These are phyloP conservation scores for Cryptosporidium sp. DNA, from an alignment of 169 alveolate species.

Conservation along the genomic window DNA sequence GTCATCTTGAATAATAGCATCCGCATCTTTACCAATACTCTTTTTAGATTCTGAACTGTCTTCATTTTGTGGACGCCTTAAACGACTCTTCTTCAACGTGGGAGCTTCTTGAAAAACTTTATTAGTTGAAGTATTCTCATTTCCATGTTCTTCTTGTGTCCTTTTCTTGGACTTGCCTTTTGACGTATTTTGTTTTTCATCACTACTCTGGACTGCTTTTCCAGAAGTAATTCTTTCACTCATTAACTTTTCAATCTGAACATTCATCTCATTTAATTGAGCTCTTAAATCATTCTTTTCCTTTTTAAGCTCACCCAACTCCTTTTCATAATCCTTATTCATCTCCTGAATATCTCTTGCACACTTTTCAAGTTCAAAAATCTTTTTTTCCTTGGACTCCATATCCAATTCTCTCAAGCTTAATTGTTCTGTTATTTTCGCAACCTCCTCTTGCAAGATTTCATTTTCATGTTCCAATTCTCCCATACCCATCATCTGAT, in stretches of 20 bases:
- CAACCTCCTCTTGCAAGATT: slow-evolving; percentile 28
- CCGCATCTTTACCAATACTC: slow-evolving; percentile 32
- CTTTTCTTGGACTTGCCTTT: slow-evolving; percentile 1
- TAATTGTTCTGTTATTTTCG: slow-evolving; percentile 48
- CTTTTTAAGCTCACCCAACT: not conserved
- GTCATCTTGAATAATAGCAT: not conserved
- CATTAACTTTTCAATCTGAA: slow-evolving; percentile 11
- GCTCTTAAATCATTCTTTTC: slow-evolving; percentile 33
- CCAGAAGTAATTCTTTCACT: not conserved
- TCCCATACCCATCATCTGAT: slow-evolving; percentile 20
- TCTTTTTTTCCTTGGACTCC: slow-evolving; percentile 48
- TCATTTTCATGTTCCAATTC: slow-evolving; percentile 34
- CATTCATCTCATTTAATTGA: slow-evolving; percentile 9
- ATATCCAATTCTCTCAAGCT: slow-evolving; percentile 58
- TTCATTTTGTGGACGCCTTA: slow-evolving; percentile 56
- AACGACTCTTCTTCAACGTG: slow-evolving; percentile 26
- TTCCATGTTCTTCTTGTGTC: not conserved
- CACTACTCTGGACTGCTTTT: not conserved
- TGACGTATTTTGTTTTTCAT: not conserved
- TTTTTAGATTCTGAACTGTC: slow-evolving; percentile 33
- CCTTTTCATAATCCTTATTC: slow-evolving; percentile 29
- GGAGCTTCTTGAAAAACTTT: not conserved
- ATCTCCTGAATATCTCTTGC: not conserved
- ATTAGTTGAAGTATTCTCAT: not conserved
- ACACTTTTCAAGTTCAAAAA: slow-evolving; percentile 50